Evolutionary conservation across 2,329 filamentous ascomycete genomes (phyloP).

Genomic region (Juglanconis oblonga): DNA sequence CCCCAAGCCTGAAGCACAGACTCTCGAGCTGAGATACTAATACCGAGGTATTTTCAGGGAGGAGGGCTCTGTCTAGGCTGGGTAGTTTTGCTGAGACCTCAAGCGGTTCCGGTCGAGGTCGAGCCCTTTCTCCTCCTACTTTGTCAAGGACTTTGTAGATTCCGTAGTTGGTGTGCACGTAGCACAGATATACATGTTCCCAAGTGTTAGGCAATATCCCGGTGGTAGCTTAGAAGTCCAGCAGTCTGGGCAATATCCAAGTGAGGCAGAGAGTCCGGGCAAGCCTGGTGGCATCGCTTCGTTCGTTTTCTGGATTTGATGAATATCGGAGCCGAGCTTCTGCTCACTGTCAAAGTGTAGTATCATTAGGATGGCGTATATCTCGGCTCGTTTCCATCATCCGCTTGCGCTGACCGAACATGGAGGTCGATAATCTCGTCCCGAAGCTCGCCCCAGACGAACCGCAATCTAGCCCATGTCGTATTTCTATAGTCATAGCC

Average conservation of each 20-base stretch:
- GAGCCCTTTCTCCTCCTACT: background rate
- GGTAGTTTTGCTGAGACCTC: background rate
- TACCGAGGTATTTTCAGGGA: background rate
- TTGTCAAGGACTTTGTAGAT: background rate
- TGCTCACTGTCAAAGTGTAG: too few species aligned
- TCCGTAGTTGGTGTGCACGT: background rate
- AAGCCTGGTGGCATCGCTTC: too few species aligned
- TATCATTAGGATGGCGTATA: background rate
- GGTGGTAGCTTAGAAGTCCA: background rate
- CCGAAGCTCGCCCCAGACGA: background rate
- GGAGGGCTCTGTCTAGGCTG: background rate
- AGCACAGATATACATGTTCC: background rate
- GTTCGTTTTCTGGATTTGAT: too few species aligned
- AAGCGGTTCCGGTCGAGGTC: background rate
- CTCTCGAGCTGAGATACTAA: background rate
- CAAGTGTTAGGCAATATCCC: background rate
- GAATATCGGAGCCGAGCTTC: too few species aligned
- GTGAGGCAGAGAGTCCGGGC: background rate
- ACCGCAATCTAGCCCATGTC: slow-evolving; percentile 1
- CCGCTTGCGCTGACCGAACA: background rate
- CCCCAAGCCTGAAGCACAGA: too few species aligned
- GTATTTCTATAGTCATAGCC: background rate
- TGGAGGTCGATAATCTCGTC: background rate
- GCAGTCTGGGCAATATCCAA: background rate
- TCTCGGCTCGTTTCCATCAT: background rate